These are phyloP conservation scores for Mycena venus DNA, from an alignment of 768 basidiomycete species.

Conservation along the genomic window DNA sequence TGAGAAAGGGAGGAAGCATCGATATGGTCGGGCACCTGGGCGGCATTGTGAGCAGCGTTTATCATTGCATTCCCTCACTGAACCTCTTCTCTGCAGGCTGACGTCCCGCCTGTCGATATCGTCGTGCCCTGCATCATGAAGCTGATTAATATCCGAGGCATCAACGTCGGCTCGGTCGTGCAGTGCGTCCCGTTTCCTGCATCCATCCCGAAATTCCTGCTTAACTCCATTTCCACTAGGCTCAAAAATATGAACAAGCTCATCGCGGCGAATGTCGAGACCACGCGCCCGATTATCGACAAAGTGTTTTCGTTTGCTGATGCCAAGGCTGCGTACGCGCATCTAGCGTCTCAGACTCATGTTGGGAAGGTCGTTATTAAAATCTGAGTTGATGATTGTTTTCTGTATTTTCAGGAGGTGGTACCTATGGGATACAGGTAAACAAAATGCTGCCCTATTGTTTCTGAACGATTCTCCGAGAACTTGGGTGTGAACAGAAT, in stretches of 20 bases:
- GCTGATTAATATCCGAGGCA: not conserved
- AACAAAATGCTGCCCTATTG: too few species aligned
- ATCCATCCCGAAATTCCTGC: too few species aligned
- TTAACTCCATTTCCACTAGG: conserved; percentile 34
- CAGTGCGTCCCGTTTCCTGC: not conserved
- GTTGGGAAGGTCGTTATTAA: conserved; percentile 58
- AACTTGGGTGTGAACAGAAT: too few species aligned
- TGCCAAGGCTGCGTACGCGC: conserved; percentile 57
- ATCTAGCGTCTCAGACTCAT: conserved; percentile 59
- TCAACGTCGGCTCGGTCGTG: too few species aligned
- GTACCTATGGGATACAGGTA: too few species aligned
- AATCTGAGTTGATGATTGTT: not conserved
- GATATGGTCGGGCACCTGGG: conserved; percentile 32
- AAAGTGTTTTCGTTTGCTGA: conserved; percentile 64
- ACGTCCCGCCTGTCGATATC: too few species aligned
- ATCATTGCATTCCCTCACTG: too few species aligned
- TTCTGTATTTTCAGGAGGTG: too few species aligned
- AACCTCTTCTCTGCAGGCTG: too few species aligned
- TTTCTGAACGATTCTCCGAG: too few species aligned
- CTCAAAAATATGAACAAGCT: conserved; percentile 62
- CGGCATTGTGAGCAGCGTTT: not conserved
- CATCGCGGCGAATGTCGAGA: conserved; percentile 44
- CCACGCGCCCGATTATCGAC: conserved; percentile 60
- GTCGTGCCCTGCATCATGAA: too few species aligned
- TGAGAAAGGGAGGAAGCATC: conserved; percentile 57